phyloP scores from a whole-genome alignment of 108 stramenopile species.

The Cylindrotheca closterium region DNA sequence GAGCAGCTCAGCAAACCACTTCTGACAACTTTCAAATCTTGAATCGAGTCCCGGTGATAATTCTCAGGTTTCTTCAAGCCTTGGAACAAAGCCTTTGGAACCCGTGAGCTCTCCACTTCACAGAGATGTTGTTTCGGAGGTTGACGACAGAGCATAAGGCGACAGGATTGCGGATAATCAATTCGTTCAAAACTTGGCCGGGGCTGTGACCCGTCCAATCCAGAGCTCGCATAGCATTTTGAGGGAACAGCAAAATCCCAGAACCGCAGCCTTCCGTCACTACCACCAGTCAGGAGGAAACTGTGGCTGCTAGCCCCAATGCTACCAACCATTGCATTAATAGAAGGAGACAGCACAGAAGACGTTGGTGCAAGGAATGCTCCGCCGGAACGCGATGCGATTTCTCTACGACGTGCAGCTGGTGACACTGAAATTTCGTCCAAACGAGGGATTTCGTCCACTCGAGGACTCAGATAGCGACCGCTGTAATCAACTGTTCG shows the following conservation, averaged over 20 bases:
- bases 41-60: constrained; percentile 55
- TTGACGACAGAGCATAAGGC: constrained; percentile 77
- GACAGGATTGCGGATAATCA: constrained; percentile 39
- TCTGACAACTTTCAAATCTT: constrained; percentile 67
- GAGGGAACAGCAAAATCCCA: constrained; percentile 88
- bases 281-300: constrained; percentile 90
- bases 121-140: constrained; percentile 35
- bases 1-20: constrained; percentile 62
- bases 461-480: constrained; percentile 9
- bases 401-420: constrained; percentile 18
- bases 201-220: constrained; percentile 55
- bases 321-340: constrained; percentile 82
- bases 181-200: constrained; percentile 73
- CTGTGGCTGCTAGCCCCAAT: constrained; percentile 60
- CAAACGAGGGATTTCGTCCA: constrained; percentile 36
- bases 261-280: constrained; percentile 78
- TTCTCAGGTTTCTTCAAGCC: constrained; percentile 41
- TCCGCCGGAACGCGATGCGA: constrained; percentile 19
- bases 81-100: constrained; percentile 36
- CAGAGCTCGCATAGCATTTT: constrained; percentile 83
- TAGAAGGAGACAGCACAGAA: constrained; percentile 22
- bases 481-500: constrained; percentile 52
- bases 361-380: constrained; percentile 3
- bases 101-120: constrained; percentile 46
- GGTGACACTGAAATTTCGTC: constrained; percentile 24